phyloP scores from a whole-genome alignment of 2,329 filamentous ascomycete genomes.

The Fusarium verticillioides region DNA sequence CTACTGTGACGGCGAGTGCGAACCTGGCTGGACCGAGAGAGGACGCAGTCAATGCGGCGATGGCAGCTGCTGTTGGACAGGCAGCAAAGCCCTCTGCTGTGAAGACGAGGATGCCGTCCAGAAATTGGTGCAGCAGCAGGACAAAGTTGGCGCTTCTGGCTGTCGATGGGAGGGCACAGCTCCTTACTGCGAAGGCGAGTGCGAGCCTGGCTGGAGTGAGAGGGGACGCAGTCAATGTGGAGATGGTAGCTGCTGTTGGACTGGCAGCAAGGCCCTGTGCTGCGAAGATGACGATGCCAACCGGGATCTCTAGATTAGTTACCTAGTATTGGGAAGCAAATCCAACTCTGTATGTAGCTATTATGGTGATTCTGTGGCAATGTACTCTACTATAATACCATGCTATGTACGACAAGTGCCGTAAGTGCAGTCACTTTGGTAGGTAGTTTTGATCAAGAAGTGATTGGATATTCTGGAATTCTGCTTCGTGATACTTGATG shows the following conservation, averaged over 20 bases:
- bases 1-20: background rate
- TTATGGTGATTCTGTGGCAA: rapidly evolving
- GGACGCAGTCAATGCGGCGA: background rate
- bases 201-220: rapidly evolving
- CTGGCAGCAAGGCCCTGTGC: background rate
- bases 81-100: background rate
- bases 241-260: background rate
- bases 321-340: rapidly evolving
- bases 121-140: background rate
- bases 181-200: background rate
- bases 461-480: rapidly evolving
- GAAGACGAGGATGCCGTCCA: background rate
- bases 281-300: rapidly evolving
- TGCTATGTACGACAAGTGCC: background rate
- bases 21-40: rapidly evolving
- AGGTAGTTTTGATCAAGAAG: background rate
- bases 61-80: background rate
- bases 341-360: background rate
- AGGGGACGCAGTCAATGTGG: background rate
- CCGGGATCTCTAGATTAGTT: background rate
- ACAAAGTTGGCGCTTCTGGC: background rate
- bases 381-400: rapidly evolving
- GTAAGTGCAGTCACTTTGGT: background rate
- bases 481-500: background rate
- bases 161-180: background rate